These are phyloP conservation scores for Auriscalpium vulgare DNA, from an alignment of 768 basidiomycete species.

Conservation along the genomic window DNA sequence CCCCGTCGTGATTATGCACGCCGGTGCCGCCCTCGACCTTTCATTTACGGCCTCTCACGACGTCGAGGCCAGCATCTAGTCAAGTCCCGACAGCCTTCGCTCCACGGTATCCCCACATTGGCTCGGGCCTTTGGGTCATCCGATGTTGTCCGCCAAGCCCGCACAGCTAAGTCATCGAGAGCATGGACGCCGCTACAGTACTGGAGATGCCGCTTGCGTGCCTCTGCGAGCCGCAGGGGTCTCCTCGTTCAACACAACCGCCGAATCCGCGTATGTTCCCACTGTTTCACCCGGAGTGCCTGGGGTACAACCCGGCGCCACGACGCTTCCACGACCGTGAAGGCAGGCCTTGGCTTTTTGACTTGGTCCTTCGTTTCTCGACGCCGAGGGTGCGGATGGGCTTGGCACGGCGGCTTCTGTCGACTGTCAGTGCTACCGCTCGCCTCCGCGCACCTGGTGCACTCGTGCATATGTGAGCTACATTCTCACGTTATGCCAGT, in stretches of 20 bases:
- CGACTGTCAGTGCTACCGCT: background rate
- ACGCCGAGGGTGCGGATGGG: background rate
- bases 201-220: background rate
- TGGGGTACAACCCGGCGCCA: constrained; percentile 2
- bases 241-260: background rate
- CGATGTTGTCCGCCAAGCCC: background rate
- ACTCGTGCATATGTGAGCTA: background rate
- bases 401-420: background rate
- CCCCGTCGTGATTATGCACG: no score
- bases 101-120: no score
- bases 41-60: no score
- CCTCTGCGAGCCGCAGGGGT: background rate
- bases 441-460: background rate
- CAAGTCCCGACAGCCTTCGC: no score
- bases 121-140: background rate
- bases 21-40: no score
- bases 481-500: constrained; percentile 3
- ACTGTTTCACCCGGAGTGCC: background rate
- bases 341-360: background rate
- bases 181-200: background rate
- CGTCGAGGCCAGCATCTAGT: no score
- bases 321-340: constrained; percentile 1
- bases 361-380: background rate
- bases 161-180: background rate
- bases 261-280: background rate